Evolutionary conservation across 1,139 yeast genomes (phyloP).

Genomic region (Hyphopichia pseudoburtonii): DNA sequence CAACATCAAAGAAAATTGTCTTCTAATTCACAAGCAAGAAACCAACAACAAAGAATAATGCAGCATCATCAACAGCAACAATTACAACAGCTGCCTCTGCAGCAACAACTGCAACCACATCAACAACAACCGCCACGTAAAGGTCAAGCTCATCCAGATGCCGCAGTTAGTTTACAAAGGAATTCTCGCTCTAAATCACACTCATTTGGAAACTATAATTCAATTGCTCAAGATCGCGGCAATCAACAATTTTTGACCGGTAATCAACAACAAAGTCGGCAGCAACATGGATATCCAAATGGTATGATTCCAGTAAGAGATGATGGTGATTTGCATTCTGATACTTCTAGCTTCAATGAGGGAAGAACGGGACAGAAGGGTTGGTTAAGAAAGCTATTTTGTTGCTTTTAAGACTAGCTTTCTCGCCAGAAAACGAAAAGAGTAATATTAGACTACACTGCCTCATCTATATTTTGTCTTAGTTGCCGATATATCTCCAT

Average conservation of each 20-base stretch:
- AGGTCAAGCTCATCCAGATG: not conserved
- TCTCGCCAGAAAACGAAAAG: too few species aligned
- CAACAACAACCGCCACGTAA: not conserved
- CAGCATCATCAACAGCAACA: conserved; percentile 9
- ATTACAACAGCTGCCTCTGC: conserved; percentile 5
- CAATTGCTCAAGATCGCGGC: conserved; percentile 25
- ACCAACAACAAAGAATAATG: conserved; percentile 8
- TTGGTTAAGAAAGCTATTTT: conserved; percentile 14
- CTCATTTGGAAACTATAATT: conserved; percentile 26
- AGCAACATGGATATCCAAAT: conserved; percentile 9
- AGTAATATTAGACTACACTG: too few species aligned
- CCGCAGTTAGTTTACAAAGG: too few species aligned
- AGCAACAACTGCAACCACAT: conserved; percentile 4
- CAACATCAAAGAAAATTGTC: conserved; percentile 11
- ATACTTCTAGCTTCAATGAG: conserved; percentile 34
- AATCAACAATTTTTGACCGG: conserved; percentile 16
- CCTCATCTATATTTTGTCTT: too few species aligned
- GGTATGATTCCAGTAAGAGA: conserved; percentile 38
- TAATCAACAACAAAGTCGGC: conserved; percentile 8
- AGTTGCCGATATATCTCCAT: too few species aligned
- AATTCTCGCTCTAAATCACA: conserved; percentile 14
- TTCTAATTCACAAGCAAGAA: conserved; percentile 10
- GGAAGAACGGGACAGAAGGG: conserved; percentile 21
- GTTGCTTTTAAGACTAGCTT: conserved; percentile 16
- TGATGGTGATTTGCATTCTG: conserved; percentile 41